phyloP scores from a whole-genome alignment of 257 asterid genomes.

The Lithospermum erythrorhizon region DNA sequence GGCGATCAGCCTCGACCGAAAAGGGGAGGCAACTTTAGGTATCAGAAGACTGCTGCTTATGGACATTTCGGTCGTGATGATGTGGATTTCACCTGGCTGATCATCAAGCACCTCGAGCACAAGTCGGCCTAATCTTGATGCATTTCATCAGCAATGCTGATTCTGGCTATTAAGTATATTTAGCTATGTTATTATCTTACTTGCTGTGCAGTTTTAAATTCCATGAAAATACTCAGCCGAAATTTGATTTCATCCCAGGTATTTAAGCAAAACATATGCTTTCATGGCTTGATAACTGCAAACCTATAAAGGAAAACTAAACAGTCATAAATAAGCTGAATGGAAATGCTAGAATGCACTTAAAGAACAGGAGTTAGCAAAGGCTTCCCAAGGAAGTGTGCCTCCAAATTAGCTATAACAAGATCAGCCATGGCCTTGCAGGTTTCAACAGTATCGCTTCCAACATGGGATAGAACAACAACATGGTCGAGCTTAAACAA shows the following conservation, averaged over 20 bases:
- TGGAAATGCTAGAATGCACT: neutral
- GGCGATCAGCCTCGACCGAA: constrained; percentile 47
- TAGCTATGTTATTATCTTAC: too few species aligned
- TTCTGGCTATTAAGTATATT: too few species aligned
- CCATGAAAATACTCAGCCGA: too few species aligned
- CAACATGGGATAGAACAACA: constrained; percentile 50
- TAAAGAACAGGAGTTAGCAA: constrained; percentile 37
- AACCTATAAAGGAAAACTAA: too few species aligned
- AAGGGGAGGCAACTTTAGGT: constrained; percentile 65
- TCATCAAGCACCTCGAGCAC: constrained; percentile 52
- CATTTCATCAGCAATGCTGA: neutral
- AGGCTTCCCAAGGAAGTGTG: constrained; percentile 44
- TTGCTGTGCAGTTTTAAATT: too few species aligned
- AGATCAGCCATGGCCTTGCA: constrained; percentile 61
- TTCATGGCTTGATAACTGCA: too few species aligned
- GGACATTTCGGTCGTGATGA: constrained; percentile 70
- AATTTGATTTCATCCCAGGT: too few species aligned
- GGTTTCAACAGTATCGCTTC: constrained; percentile 45
- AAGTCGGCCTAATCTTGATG: constrained; percentile 6
- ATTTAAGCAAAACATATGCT: too few species aligned
- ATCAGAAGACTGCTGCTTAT: constrained; percentile 70
- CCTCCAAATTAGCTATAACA: constrained; percentile 45
- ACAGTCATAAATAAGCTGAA: neutral
- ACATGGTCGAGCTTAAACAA: constrained; percentile 40
- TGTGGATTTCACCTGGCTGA: constrained; percentile 63